These are phyloP conservation scores for Trichosanthes cucumerina DNA, from an alignment of 306 rosid genomes.

Conservation along the genomic window DNA sequence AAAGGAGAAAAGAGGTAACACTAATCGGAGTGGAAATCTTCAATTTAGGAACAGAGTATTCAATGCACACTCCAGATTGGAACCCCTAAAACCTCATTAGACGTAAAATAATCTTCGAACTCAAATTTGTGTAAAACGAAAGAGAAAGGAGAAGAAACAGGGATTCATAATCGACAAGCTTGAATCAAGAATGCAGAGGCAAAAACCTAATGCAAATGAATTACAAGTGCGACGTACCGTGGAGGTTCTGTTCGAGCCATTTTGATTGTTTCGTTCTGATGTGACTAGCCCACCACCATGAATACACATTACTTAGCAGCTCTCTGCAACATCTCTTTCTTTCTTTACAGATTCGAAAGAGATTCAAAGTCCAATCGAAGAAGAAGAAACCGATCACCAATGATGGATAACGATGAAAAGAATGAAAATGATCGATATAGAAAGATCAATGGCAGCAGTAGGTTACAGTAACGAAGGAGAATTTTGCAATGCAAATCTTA, in stretches of 20 bases:
- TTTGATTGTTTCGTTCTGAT: constrained; percentile 94
- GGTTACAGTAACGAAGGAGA: background rate
- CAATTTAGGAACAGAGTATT: background rate
- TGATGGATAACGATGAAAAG: background rate
- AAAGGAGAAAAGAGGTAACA: too few relatives aligned
- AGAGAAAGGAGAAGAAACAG: background rate
- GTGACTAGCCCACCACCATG: constrained; percentile 99
- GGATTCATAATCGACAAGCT: background rate
- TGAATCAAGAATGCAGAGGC: background rate
- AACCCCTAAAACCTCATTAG: background rate
- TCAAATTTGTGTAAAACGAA: background rate
- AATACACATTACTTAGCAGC: constrained; percentile 88
- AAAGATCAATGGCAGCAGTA: background rate
- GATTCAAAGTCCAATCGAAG: background rate
- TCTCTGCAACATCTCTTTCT: constrained; percentile 61
- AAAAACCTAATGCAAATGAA: background rate
- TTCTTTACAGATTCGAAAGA: constrained; percentile 12
- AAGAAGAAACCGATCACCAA: background rate
- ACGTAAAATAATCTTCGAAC: background rate
- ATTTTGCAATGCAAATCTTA: background rate
- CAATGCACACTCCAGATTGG: background rate
- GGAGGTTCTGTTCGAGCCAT: constrained; percentile 92
- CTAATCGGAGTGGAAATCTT: too few relatives aligned
- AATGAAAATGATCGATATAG: background rate
- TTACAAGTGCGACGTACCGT: constrained; percentile 29